A percentile compares a stretch with the other conserved stretches of the same genome.
Evolutionary conservation across 495 filamentous ascomycete species (phyloP).

Genomic region (Chaetomium fimeti): DNA sequence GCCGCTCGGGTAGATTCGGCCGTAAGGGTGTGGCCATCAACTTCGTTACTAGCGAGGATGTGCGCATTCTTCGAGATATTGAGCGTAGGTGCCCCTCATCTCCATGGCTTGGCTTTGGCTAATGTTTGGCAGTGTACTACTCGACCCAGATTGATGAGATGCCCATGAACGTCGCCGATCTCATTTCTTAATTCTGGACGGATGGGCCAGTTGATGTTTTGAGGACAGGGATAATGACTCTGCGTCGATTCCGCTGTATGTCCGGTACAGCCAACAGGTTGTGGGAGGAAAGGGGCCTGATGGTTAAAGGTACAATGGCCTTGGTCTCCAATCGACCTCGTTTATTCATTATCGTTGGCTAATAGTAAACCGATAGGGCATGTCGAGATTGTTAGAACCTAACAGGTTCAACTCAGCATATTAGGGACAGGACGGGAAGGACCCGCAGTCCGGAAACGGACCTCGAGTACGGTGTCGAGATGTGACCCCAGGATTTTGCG

Average conservation of each 20-base stretch:
- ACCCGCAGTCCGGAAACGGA: too few relatives aligned
- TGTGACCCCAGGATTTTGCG: too few relatives aligned
- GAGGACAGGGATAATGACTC: background rate
- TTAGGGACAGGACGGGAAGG: too few relatives aligned
- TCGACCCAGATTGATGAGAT: constrained; percentile 83
- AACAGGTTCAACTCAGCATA: background rate
- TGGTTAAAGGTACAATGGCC: constrained; percentile 14
- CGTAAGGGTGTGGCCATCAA: constrained; percentile 99
- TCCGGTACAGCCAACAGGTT: constrained; percentile 5
- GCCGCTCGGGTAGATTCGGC: constrained; percentile 97
- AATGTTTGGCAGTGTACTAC: constrained; percentile 55
- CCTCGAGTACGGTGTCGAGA: too few relatives aligned
- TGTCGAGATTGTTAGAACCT: constrained; percentile 12
- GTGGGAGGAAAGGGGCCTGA: constrained; percentile 26
- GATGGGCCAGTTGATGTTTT: background rate
- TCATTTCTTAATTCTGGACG: constrained; percentile 46
- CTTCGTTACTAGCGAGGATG: constrained; percentile 98
- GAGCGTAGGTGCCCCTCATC: constrained; percentile 52
- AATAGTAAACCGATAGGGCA: background rate
- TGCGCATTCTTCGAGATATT: constrained; percentile 98
- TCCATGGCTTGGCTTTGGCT: background rate
- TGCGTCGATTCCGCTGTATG: background rate
- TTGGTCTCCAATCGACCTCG: background rate
- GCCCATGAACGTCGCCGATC: constrained; percentile 80
- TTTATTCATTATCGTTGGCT: background rate